Conservation (phyloP, 148 eudicot species). For the Cornus suecica region DNA sequence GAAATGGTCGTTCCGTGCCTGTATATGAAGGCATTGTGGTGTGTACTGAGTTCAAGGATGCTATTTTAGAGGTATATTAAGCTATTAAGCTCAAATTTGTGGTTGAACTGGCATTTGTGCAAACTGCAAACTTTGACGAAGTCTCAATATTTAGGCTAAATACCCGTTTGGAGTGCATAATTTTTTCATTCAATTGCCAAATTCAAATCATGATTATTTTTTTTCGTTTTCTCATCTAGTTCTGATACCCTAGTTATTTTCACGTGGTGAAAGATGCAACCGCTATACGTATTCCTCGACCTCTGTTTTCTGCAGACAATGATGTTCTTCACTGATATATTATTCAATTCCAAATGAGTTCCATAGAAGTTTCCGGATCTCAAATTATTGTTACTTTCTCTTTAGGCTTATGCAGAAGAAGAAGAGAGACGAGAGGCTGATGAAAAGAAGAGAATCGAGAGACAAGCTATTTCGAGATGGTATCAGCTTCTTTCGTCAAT, state of each 20-base stretch:
- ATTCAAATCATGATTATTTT: not conserved
- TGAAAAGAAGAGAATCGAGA: conserved; percentile 63
- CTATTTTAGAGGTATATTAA: conserved; percentile 67
- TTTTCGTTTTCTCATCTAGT: not conserved
- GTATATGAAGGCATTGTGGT: conserved; percentile 91
- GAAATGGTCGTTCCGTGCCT: conserved; percentile 78
- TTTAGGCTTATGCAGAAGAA: conserved; percentile 86
- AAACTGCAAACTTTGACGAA: not conserved
- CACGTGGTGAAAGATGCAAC: not conserved
- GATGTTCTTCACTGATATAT: not conserved
- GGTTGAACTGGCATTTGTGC: not conserved
- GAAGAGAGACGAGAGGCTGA: conserved; percentile 72
- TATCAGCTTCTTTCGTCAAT: conserved; percentile 94
- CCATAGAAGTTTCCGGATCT: not conserved
- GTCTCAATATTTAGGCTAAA: not conserved
- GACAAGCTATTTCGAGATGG: conserved; percentile 81
- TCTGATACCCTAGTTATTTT: not conserved
- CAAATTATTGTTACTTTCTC: conserved; percentile 9
- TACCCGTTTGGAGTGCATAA: not conserved
- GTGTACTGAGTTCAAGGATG: conserved; percentile 76
- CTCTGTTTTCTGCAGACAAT: not conserved
- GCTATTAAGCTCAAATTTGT: not conserved
- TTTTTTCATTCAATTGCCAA: not conserved
- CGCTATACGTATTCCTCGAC: not conserved
- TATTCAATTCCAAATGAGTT: not conserved